These are phyloP conservation scores for Senecio squalidus DNA, from an alignment of 140 eudicot genomes.

Conservation along the genomic window DNA sequence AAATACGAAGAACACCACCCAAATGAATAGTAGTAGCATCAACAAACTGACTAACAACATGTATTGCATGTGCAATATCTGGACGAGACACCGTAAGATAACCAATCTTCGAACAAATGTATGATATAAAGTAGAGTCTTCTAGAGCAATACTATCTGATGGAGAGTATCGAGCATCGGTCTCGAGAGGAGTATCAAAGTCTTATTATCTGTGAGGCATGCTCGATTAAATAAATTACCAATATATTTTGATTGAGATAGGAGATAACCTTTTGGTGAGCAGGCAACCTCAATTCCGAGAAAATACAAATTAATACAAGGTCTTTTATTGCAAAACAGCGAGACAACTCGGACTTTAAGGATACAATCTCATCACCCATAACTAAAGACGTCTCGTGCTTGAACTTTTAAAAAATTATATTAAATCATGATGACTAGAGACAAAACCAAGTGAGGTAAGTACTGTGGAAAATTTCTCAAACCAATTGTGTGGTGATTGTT, in stretches of 20 bases:
- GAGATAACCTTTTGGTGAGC: neutral
- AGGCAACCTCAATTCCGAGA: neutral
- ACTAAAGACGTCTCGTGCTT: neutral
- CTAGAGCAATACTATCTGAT: neutral
- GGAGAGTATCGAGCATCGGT: neutral
- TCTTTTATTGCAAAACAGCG: neutral
- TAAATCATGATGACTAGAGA: neutral
- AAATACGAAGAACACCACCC: neutral
- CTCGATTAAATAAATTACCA: neutral
- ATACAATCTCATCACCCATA: neutral
- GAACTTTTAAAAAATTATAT: neutral
- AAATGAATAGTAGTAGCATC: neutral
- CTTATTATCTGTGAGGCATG: neutral
- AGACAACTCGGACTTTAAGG: neutral
- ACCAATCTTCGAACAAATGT: neutral
- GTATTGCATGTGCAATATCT: neutral
- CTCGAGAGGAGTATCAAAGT: neutral
- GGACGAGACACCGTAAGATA: neutral
- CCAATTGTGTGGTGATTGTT: slow-evolving; percentile 10
- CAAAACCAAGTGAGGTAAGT: neutral
- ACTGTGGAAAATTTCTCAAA: neutral
- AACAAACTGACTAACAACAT: slow-evolving; percentile 2
- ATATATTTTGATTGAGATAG: neutral
- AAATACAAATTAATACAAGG: neutral
- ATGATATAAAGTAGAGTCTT: neutral